phyloP scores from a whole-genome alignment of 2,329 filamentous ascomycete species.

The Ceratocystis variospora region DNA sequence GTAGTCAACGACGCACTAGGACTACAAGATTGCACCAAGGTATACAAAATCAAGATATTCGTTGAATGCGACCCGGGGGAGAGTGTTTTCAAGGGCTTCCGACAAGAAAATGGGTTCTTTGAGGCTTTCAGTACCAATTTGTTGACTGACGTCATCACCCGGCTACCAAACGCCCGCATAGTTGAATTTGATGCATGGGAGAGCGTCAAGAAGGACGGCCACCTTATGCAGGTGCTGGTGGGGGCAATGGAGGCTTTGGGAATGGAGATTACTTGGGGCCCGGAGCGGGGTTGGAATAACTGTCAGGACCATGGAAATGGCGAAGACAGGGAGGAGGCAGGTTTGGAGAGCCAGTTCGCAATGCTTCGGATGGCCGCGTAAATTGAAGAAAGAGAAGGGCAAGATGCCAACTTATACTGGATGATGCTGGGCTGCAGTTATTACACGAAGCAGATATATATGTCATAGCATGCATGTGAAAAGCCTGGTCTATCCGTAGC shows the following conservation, averaged over 20 bases:
- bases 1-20: constrained; percentile 52
- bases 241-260: constrained; percentile 35
- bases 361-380: neutral
- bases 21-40: constrained; percentile 45
- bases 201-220: constrained; percentile 49
- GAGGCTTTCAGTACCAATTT: constrained; percentile 50
- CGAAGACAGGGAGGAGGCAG: neutral
- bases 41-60: constrained; percentile 50
- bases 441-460: too few species aligned
- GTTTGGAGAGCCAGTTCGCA: constrained; percentile 1
- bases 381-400: neutral
- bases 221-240: constrained; percentile 49
- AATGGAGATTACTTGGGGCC: constrained; percentile 51
- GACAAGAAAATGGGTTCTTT: constrained; percentile 53
- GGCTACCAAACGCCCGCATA: constrained; percentile 40
- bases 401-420: too few species aligned
- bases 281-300: constrained; percentile 51
- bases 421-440: too few species aligned
- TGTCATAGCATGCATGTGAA: too few species aligned
- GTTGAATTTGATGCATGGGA: constrained; percentile 59
- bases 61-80: constrained; percentile 61
- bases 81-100: constrained; percentile 52
- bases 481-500: too few species aligned
- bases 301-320: constrained; percentile 29
- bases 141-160: constrained; percentile 41